Conservation (phyloP, 192 early-diverging fungal species). For the Podila horticola region DNA sequence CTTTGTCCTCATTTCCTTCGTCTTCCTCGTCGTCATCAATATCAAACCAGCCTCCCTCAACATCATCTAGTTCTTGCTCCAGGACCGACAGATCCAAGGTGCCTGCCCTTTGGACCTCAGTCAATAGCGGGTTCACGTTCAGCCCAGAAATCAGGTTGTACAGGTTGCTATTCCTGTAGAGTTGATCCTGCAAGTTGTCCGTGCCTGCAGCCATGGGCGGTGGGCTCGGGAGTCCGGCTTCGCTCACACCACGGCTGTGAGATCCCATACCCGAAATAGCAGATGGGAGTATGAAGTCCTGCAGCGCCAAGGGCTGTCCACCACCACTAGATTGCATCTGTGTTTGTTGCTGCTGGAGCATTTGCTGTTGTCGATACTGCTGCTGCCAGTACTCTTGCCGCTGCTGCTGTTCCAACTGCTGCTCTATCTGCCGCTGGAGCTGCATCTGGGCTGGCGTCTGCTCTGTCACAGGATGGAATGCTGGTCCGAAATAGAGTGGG, state of each 20-base stretch:
- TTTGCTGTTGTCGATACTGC: constrained; percentile 30
- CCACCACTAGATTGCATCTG: constrained; percentile 5
- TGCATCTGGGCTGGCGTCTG: constrained; percentile 47
- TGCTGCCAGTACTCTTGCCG: constrained; percentile 45
- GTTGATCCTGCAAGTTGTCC: constrained; percentile 33
- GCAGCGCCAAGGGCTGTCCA: constrained; percentile 27
- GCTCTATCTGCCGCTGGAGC: constrained; percentile 48
- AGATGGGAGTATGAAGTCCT: constrained; percentile 42
- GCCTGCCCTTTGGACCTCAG: constrained; percentile 44
- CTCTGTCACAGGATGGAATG: constrained; percentile 45
- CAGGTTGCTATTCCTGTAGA: constrained; percentile 43
- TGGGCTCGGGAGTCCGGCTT: neutral
- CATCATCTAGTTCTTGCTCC: constrained; percentile 48
- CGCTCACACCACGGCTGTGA: neutral
- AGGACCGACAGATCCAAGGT: constrained; percentile 40
- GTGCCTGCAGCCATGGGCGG: neutral
- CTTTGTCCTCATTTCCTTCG: constrained; percentile 4
- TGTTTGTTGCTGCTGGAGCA: constrained; percentile 23
- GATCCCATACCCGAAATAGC: constrained; percentile 38
- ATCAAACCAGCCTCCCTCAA: constrained; percentile 51
- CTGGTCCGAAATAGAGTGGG: constrained; percentile 45
- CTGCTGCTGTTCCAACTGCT: constrained; percentile 47
- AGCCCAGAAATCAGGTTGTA: constrained; percentile 49
- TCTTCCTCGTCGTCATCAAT: constrained; percentile 22
- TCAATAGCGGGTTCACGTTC: constrained; percentile 39